phyloP scores from a whole-genome alignment of 345 rosid species.

The Salix udensis region DNA sequence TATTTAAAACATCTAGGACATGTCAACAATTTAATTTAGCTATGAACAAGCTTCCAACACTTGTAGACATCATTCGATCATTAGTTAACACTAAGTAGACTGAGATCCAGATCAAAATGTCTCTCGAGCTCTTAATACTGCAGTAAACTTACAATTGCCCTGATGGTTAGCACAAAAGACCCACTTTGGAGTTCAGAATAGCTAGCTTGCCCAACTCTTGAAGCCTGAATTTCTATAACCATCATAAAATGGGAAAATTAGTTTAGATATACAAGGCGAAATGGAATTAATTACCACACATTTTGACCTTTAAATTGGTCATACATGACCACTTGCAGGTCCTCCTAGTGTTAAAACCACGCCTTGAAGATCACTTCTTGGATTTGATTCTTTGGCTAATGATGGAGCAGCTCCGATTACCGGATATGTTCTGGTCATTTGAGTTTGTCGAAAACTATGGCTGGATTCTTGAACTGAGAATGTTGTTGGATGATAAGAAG shows the following conservation, averaged over 20 bases:
- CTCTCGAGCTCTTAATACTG: not conserved
- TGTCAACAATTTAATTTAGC: not conserved
- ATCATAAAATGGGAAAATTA: not conserved
- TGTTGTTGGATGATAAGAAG: conserved; percentile 18
- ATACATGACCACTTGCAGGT: conserved; percentile 40
- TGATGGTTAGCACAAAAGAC: not conserved
- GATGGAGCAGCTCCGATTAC: conserved; percentile 19
- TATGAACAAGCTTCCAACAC: not conserved
- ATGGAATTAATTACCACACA: not conserved
- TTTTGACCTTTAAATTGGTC: not conserved
- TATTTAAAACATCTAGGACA: too few relatives aligned
- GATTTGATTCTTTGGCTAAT: conserved; percentile 34
- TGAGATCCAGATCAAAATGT: not conserved
- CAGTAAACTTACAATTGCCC: not conserved
- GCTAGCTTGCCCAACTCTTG: not conserved
- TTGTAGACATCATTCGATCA: not conserved
- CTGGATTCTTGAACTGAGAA: conserved; percentile 15
- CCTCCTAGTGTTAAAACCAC: conserved; percentile 73
- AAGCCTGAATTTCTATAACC: conserved; percentile 1
- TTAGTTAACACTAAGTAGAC: not conserved
- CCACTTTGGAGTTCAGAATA: not conserved
- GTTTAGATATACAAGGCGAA: conserved; percentile 3
- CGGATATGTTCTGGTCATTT: conserved; percentile 22
- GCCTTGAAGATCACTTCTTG: conserved; percentile 59
- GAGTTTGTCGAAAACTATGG: conserved; percentile 22